Percentiles rank a stretch among this genome's conserved stretches.
phyloP scores from a whole-genome alignment of 2,329 filamentous ascomycete species.

The Pseudocercospora ulei region DNA sequence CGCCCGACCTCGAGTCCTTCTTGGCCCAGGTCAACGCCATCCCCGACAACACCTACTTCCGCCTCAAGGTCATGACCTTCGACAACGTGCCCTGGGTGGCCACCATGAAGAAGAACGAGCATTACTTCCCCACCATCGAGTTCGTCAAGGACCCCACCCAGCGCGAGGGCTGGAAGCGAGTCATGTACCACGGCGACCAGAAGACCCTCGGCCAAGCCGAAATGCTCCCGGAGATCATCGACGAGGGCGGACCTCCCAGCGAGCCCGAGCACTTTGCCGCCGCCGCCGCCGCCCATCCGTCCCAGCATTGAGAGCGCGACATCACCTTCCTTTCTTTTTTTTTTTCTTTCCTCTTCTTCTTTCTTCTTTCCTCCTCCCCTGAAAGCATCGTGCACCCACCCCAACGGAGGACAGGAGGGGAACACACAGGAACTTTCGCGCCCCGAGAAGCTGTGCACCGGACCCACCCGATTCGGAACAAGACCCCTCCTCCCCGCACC shows the following conservation, averaged over 20 bases:
- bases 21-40: conserved; percentile 74
- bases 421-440: too few species aligned
- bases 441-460: too few species aligned
- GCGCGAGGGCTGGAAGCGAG: conserved; percentile 49
- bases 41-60: conserved; percentile 95
- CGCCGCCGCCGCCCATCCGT: conserved; percentile 2
- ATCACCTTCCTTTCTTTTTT: too few species aligned
- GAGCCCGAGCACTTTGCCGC: conserved; percentile 6
- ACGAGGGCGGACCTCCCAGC: conserved; percentile 16
- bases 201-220: conserved; percentile 32
- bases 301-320: background rate
- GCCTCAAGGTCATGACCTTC: conserved; percentile 92
- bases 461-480: too few species aligned
- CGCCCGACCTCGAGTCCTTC: conserved; percentile 72
- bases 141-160: conserved; percentile 50
- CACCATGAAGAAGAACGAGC: conserved; percentile 99
- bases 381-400: too few species aligned
- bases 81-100: conserved; percentile 99
- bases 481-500: too few species aligned
- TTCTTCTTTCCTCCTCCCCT: too few species aligned
- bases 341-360: too few species aligned
- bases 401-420: too few species aligned
- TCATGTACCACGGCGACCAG: conserved; percentile 46
- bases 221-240: conserved; percentile 21
- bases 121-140: conserved; percentile 69